Evolutionary conservation across 139 green algal species (phyloP), one percentile per base, ranked within the genome.

Genomic region (Desmodesmus armatus): DNA sequence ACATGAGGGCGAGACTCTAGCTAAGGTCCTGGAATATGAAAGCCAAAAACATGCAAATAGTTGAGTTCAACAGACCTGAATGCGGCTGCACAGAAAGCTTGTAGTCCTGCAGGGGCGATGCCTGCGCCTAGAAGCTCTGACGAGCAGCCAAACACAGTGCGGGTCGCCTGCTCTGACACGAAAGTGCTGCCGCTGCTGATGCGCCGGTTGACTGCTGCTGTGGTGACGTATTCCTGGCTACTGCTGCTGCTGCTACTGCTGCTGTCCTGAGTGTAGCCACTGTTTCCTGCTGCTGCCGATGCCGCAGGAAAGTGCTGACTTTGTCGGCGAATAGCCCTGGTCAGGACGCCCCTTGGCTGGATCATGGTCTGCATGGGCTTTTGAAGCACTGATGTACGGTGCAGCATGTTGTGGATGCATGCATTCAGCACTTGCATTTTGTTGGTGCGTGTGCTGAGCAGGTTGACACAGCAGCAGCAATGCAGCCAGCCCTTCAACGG

Each of bases 111-210:
- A 7, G 76, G 76, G 37, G 53, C 40, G 5, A 82, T 55, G 3
- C 76, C 76, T 17, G 76, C 47, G 3, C 53, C 15, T 35, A 82
- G 51, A 23, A 82, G 27, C 25, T 35, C 55, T 55, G 51, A n/a
- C n/a, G 76, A 71, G 23, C 55, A 55, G 55, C 53, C 76, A 35
- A 82, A 55, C 33, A 82, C 37, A 2, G 76, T 72, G 37, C 76
- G 76, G 0, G 76, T 82, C 15, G 72, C 76, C 9, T 65, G 41
- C n/a, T 78, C 71, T n/a, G 74, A 23, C 33, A 47, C 37, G n/a
- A 31, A 37, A 2, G 33, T 69, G 31, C 74, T 81, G 31, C 74
- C 49, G 74, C 51, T 81, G 74, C 55, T 82, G 74, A 49, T 67
- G 73, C 71, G 62, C 41, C 41, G 62, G 70, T 25, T 58, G 13